phyloP scores from a whole-genome alignment of 129 eudicot genomes.

The Glebionis coronaria region DNA sequence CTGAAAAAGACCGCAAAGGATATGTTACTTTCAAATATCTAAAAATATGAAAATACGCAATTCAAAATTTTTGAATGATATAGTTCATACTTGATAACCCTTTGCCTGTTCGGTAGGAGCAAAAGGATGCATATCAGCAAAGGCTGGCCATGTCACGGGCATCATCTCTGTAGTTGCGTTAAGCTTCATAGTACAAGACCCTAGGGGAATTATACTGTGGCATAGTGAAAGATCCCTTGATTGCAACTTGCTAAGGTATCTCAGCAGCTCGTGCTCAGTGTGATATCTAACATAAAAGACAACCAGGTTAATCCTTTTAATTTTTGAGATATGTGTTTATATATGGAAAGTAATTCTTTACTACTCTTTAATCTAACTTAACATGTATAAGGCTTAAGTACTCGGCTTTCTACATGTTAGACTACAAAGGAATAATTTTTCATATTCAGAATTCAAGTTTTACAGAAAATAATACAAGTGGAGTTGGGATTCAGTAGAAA shows the following conservation, averaged over 20 bases:
- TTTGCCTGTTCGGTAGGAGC: too few relatives aligned
- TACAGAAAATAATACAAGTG: not conserved
- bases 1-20: conserved; percentile 30
- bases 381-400: not conserved
- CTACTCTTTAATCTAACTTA: not conserved
- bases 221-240: conserved; percentile 88
- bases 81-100: too few relatives aligned
- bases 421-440: conserved; percentile 1
- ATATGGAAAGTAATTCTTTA: not conserved
- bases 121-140: too few relatives aligned
- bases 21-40: not conserved
- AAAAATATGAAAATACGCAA: not conserved
- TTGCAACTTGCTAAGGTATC: conserved; percentile 80
- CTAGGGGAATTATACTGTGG: conserved; percentile 99
- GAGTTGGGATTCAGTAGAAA: conserved; percentile 1
- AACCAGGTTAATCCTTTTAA: conserved; percentile 8
- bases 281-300: conserved; percentile 46
- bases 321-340: not conserved
- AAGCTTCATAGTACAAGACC: conserved; percentile 98
- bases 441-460: conserved; percentile 4
- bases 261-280: conserved; percentile 95
- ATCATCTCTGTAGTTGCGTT: conserved; percentile 78
- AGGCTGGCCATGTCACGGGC: too few relatives aligned
- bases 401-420: not conserved
- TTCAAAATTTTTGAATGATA: not conserved